Percentiles rank a stretch among this genome's conserved stretches.
Conservation (phyloP, 2,329 filamentous ascomycete species). For the Didymella glomerata region DNA sequence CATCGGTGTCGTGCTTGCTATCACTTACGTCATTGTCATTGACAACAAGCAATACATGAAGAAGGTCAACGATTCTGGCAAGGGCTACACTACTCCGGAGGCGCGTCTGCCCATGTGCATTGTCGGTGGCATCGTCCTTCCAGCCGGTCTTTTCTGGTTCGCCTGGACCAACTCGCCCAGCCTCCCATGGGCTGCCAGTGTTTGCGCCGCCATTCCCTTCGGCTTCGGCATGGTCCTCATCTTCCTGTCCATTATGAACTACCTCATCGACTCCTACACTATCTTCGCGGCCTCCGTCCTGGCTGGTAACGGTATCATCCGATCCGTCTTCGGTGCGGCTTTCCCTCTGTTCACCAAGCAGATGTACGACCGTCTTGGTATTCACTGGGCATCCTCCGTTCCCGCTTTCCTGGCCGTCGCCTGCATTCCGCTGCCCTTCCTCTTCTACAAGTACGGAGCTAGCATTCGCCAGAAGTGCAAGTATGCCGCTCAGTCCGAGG, state of each 20-base stretch:
- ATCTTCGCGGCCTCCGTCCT: slow-evolving; percentile 80
- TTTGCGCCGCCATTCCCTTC: slow-evolving; percentile 62
- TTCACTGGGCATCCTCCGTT: slow-evolving; percentile 78
- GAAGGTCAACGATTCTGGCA: slow-evolving; percentile 56
- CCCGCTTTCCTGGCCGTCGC: slow-evolving; percentile 77
- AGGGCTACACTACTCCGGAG: slow-evolving; percentile 70
- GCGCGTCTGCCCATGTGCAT: slow-evolving; percentile 69
- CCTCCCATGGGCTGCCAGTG: slow-evolving; percentile 65
- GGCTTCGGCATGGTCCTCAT: slow-evolving; percentile 70
- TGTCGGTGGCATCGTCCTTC: slow-evolving; percentile 68
- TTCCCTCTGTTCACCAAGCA: slow-evolving; percentile 82
- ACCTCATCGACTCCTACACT: slow-evolving; percentile 62
- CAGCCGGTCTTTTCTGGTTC: slow-evolving; percentile 58
- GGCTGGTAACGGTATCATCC: slow-evolving; percentile 80
- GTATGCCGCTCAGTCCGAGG: slow-evolving; percentile 72
- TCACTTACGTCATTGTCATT: slow-evolving; percentile 59
- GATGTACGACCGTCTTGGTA: slow-evolving; percentile 62
- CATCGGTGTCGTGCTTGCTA: slow-evolving; percentile 69
- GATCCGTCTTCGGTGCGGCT: slow-evolving; percentile 77
- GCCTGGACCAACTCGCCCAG: slow-evolving; percentile 58
- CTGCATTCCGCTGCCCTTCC: slow-evolving; percentile 76
- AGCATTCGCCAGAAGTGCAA: slow-evolving; percentile 72
- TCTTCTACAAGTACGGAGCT: slow-evolving; percentile 77
- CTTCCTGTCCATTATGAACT: slow-evolving; percentile 64
- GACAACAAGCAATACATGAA: slow-evolving; percentile 50